Evolutionary conservation across 164 flowering plant genomes (phyloP).

Genomic region (Hamamelis virginiana): DNA sequence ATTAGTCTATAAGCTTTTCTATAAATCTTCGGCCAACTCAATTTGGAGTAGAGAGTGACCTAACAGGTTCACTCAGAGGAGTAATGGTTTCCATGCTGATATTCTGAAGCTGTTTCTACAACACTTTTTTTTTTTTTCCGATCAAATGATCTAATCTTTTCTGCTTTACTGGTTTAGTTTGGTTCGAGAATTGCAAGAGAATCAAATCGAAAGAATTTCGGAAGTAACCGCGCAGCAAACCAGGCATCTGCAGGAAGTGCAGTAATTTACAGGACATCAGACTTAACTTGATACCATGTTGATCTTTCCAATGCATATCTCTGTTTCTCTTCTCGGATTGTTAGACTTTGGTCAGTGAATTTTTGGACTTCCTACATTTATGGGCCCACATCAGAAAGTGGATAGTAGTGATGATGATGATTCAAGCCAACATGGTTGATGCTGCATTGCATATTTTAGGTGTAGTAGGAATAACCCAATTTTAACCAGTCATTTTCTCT

Average conservation of each 20-base stretch:
- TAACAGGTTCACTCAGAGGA: too few relatives aligned
- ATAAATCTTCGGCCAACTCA: too few relatives aligned
- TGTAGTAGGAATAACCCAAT: too few relatives aligned
- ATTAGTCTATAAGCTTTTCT: too few relatives aligned
- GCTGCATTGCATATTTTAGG: too few relatives aligned
- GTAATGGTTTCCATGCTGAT: too few relatives aligned
- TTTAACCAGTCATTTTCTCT: too few relatives aligned
- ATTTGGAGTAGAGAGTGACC: too few relatives aligned
- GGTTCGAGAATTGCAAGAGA: constrained; percentile 97
- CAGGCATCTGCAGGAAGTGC: constrained; percentile 94
- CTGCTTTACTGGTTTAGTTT: constrained; percentile 44
- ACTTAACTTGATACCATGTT: constrained; percentile 2
- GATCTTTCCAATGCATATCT: not conserved
- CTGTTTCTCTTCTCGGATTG: not conserved
- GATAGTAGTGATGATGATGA: not conserved
- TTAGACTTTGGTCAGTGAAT: not conserved
- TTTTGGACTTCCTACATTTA: not conserved
- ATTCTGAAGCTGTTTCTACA: not conserved
- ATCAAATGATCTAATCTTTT: not conserved
- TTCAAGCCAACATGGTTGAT: too few relatives aligned
- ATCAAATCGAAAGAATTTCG: constrained; percentile 85
- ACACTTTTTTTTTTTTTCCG: not conserved
- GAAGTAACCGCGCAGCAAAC: constrained; percentile 98
- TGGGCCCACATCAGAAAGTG: not conserved
- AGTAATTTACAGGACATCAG: constrained; percentile 27